Evolutionary conservation across 441 rosid genomes (phyloP).

Genomic region (Erodium moschatum): DNA sequence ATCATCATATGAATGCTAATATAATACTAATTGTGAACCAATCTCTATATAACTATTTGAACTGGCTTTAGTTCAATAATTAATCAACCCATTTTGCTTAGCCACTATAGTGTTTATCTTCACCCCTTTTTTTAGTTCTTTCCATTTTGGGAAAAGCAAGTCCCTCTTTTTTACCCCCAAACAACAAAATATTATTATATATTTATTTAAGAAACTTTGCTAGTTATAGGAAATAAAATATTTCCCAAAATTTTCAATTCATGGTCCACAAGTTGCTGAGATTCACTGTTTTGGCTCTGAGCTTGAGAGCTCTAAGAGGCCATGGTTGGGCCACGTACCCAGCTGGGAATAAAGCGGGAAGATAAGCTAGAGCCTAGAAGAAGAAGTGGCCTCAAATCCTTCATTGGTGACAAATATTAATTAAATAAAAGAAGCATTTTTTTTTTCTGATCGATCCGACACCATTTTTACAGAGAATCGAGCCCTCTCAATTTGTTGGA

Average conservation of each 20-base stretch:
- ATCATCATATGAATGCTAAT: not conserved
- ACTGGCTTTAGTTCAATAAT: not conserved
- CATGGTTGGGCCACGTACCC: constrained; percentile 44
- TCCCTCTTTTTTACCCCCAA: constrained; percentile 13
- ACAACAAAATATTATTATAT: not conserved
- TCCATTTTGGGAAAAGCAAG: constrained; percentile 5
- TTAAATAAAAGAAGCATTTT: constrained; percentile 5
- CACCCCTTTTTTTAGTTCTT: not conserved
- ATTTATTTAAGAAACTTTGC: not conserved
- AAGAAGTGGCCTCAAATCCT: constrained; percentile 6
- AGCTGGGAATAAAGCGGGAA: constrained; percentile 38
- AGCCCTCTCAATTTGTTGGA: not conserved
- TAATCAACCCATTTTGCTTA: not conserved
- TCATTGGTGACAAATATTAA: not conserved
- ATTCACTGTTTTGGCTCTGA: constrained; percentile 16
- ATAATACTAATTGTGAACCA: not conserved
- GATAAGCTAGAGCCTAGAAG: constrained; percentile 31
- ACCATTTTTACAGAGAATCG: constrained; percentile 14
- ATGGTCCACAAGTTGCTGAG: constrained; percentile 25
- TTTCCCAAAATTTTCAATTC: not conserved
- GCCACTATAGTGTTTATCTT: not conserved
- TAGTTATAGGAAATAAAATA: not conserved
- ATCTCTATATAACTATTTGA: not conserved
- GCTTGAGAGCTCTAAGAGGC: constrained; percentile 25
- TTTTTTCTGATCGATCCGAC: not conserved